Evolutionary conservation across 2,329 filamentous ascomycete species (phyloP).

Genomic region (Curvularia verruculosa): DNA sequence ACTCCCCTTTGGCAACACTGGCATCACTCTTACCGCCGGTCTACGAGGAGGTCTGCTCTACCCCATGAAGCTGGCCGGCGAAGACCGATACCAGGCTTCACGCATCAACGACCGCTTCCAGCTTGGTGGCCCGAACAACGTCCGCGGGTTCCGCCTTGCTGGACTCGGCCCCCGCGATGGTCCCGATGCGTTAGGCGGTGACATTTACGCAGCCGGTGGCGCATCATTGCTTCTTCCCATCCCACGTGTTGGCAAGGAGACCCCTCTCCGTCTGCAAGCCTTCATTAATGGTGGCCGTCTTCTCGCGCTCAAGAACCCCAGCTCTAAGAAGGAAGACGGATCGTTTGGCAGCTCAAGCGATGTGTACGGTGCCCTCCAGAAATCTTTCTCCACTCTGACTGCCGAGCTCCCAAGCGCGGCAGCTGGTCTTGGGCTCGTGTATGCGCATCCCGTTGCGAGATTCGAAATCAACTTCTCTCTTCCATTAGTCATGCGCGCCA

Average conservation of each 20-base stretch:
- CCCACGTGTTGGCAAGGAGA: constrained; percentile 80
- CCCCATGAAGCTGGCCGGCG: constrained; percentile 71
- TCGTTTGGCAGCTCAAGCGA: constrained; percentile 56
- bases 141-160: constrained; percentile 88
- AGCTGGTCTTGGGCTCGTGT: constrained; percentile 88
- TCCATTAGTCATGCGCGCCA: constrained; percentile 78
- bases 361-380: constrained; percentile 61
- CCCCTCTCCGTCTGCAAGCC: constrained; percentile 82
- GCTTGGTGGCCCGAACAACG: constrained; percentile 91
- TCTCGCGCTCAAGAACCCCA: constrained; percentile 70
- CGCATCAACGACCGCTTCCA: constrained; percentile 94
- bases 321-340: constrained; percentile 46
- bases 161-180: constrained; percentile 90
- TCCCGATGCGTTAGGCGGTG: constrained; percentile 83
- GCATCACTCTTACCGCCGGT: constrained; percentile 82
- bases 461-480: constrained; percentile 97
- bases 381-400: constrained; percentile 71
- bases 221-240: constrained; percentile 85
- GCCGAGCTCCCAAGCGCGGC: constrained; percentile 83
- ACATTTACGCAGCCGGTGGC: constrained; percentile 88
- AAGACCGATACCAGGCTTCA: constrained; percentile 66
- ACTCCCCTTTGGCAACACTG: constrained; percentile 74
- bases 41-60: constrained; percentile 82
- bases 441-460: constrained; percentile 88
- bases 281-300: constrained; percentile 91